Evolutionary conservation across 306 rosid genomes (phyloP).

Genomic region (Ormosia semicastrata): DNA sequence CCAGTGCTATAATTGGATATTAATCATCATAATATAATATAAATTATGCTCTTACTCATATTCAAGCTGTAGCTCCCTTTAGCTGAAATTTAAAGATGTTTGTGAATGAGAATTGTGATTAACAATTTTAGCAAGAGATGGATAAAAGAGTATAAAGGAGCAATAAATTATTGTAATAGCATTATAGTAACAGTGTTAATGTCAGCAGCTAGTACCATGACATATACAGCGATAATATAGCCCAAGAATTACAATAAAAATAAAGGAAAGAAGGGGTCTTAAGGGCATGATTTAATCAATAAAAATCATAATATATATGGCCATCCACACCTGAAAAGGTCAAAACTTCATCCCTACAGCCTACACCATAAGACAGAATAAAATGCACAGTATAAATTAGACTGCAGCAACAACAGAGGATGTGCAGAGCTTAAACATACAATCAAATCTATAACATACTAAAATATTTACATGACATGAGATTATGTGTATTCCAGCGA

Average conservation of each 20-base stretch:
- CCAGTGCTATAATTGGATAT: not conserved
- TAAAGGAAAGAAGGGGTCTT: not conserved
- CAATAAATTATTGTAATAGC: not conserved
- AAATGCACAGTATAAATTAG: not conserved
- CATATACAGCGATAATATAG: not conserved
- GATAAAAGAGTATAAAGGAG: not conserved
- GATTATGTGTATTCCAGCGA: not conserved
- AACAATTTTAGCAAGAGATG: conserved; percentile 4
- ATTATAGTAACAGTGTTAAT: not conserved
- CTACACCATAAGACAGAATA: not conserved
- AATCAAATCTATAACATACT: not conserved
- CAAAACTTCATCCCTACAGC: not conserved
- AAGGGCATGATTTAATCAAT: not conserved
- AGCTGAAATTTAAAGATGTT: conserved; percentile 3
- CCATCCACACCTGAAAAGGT: not conserved
- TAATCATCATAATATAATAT: not conserved
- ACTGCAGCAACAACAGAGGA: conserved; percentile 3
- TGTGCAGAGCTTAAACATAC: not conserved
- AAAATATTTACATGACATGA: not conserved
- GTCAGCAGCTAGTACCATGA: not conserved
- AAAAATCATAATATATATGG: not conserved
- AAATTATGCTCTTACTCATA: conserved; percentile 10
- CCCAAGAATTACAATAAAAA: not conserved
- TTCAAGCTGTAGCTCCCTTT: not conserved
- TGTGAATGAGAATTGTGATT: not conserved